These are phyloP conservation scores for Graphilbum ipis-grandicollis DNA, from an alignment of 2,329 filamentous ascomycete species.

Conservation along the genomic window DNA sequence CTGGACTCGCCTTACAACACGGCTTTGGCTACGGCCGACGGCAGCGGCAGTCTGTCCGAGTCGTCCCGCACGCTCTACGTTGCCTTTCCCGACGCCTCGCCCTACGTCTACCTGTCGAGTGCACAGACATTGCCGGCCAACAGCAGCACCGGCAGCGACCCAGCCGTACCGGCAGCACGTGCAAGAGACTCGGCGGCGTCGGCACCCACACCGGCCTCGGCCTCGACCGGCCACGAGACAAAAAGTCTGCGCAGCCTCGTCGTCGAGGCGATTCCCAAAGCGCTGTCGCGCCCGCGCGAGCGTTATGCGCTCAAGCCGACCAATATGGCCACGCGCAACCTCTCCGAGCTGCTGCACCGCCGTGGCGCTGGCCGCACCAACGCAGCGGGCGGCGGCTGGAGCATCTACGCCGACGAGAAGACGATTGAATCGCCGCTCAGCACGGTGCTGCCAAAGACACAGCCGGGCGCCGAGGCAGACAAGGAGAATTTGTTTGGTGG, in stretches of 20 bases:
- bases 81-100: conserved; percentile 66
- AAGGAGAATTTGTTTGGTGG: too few species aligned
- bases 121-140: conserved; percentile 19
- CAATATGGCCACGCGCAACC: conserved; percentile 51
- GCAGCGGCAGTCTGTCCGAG: conserved; percentile 28
- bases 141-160: too few species aligned
- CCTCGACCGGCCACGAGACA: conserved; percentile 31
- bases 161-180: not conserved
- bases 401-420: conserved; percentile 53
- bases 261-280: conserved; percentile 65
- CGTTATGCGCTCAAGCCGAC: conserved; percentile 54
- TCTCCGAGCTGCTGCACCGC: conserved; percentile 51
- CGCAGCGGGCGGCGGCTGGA: conserved; percentile 60
- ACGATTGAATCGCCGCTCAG: conserved; percentile 37
- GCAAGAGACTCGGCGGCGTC: not conserved
- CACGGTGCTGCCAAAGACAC: conserved; percentile 26
- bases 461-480: conserved; percentile 15
- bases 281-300: conserved; percentile 56
- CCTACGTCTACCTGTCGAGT: conserved; percentile 52
- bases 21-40: conserved; percentile 24
- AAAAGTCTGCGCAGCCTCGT: conserved; percentile 53
- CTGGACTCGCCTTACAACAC: conserved; percentile 68
- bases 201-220: too few species aligned
- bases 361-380: conserved; percentile 55
- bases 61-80: conserved; percentile 58